Evolutionary conservation across 768 basidiomycete genomes (phyloP).

Genomic region (Mycena chlorophos): DNA sequence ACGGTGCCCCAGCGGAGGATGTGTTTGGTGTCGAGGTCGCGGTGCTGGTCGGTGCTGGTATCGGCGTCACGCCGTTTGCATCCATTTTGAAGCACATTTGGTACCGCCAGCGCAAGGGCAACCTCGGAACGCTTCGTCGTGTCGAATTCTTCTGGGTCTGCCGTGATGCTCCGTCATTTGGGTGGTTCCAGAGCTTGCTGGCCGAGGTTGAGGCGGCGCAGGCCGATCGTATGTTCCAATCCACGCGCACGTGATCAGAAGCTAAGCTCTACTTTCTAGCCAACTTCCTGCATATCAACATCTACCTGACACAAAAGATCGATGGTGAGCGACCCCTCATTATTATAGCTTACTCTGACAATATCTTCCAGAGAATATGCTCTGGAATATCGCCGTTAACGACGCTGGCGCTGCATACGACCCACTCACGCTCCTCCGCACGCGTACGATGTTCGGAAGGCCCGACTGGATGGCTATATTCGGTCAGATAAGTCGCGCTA

Average conservation of each 20-base stretch:
- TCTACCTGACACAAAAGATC: slow-evolving; percentile 88
- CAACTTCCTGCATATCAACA: slow-evolving; percentile 88
- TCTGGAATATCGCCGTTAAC: slow-evolving; percentile 90
- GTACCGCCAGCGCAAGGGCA: slow-evolving; percentile 82
- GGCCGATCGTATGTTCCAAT: slow-evolving; percentile 71
- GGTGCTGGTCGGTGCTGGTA: slow-evolving; percentile 88
- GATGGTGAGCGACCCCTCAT: neutral
- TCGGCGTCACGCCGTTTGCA: slow-evolving; percentile 89
- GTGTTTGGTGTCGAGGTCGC: slow-evolving; percentile 86
- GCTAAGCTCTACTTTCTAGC: slow-evolving; percentile 45
- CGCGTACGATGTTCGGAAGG: slow-evolving; percentile 90
- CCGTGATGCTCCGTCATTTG: slow-evolving; percentile 87
- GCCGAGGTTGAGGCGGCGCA: slow-evolving; percentile 88
- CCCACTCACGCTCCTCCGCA: slow-evolving; percentile 82
- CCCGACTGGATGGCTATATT: slow-evolving; percentile 89
- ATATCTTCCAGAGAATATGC: slow-evolving; percentile 69
- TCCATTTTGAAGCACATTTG: slow-evolving; percentile 94
- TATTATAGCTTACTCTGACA: neutral
- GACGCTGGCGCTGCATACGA: slow-evolving; percentile 84
- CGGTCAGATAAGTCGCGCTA: slow-evolving; percentile 66
- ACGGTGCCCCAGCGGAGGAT: slow-evolving; percentile 93
- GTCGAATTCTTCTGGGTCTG: slow-evolving; percentile 97
- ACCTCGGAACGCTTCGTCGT: slow-evolving; percentile 75
- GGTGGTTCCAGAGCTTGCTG: slow-evolving; percentile 92
- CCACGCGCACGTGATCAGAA: neutral